These are phyloP conservation scores for Nitzschia sp. DNA, from an alignment of 108 stramenopile species.

Conservation along the genomic window DNA sequence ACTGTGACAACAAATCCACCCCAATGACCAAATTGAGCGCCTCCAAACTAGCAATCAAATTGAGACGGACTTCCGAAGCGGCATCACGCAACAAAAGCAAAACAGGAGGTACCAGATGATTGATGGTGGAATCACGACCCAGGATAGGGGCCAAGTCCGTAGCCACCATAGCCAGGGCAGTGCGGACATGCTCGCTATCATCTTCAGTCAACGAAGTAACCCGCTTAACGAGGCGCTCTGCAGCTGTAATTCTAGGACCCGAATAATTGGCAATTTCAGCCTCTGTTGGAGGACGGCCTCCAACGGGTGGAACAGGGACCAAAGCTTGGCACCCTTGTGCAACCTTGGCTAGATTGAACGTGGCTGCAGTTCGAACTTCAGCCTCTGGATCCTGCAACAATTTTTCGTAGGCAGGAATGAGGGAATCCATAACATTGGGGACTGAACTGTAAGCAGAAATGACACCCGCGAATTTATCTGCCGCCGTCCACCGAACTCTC, in stretches of 20 bases:
- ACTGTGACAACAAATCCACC: constrained; percentile 89
- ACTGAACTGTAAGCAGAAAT: constrained; percentile 61
- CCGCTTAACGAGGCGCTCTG: constrained; percentile 72
- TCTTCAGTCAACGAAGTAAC: constrained; percentile 79
- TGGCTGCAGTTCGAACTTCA: constrained; percentile 94
- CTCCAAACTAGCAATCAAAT: constrained; percentile 92
- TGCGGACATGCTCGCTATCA: constrained; percentile 87
- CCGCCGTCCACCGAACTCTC: constrained; percentile 95
- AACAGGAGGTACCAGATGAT: constrained; percentile 89
- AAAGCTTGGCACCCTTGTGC: constrained; percentile 54
- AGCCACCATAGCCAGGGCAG: constrained; percentile 91
- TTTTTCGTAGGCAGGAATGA: constrained; percentile 85
- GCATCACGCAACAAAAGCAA: constrained; percentile 93
- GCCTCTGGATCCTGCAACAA: constrained; percentile 90
- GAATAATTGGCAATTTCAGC: constrained; percentile 26
- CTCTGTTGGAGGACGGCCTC: constrained; percentile 22
- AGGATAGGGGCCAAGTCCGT: constrained; percentile 89
- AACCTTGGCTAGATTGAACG: constrained; percentile 77
- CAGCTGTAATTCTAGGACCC: constrained; percentile 56
- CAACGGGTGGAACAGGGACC: constrained; percentile 51
- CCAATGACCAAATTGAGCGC: constrained; percentile 94
- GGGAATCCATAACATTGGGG: constrained; percentile 61
- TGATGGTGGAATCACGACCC: constrained; percentile 86
- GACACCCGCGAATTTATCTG: constrained; percentile 82
- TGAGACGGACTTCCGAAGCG: constrained; percentile 91